Conservation (phyloP, 169 alveolate species). For the Eimeria falciformis region DNA sequence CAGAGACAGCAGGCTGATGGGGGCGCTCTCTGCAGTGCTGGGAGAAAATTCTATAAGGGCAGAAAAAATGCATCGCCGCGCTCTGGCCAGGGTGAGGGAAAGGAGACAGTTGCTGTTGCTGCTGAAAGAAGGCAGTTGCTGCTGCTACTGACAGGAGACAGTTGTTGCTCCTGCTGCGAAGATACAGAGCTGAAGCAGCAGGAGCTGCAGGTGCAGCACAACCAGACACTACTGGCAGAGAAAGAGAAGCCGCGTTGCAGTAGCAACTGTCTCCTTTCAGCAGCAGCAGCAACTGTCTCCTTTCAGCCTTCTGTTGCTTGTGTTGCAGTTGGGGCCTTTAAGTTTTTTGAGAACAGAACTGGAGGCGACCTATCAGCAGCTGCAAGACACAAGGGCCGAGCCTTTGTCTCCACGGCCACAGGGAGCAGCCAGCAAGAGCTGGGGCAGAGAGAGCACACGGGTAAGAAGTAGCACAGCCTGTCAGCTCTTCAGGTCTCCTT, state of each 20-base stretch:
- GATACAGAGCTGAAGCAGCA: neutral
- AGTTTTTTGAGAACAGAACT: neutral
- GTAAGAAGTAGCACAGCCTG: too few species aligned
- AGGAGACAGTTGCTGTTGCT: neutral
- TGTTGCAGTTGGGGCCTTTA: neutral
- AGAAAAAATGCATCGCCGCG: neutral
- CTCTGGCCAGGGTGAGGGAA: neutral
- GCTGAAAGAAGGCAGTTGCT: neutral
- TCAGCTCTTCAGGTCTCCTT: too few species aligned
- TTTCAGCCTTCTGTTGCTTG: neutral
- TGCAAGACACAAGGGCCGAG: too few species aligned
- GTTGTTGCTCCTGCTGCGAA: neutral
- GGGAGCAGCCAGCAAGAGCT: too few species aligned
- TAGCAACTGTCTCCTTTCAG: neutral
- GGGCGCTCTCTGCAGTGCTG: neutral
- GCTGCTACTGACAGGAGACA: neutral
- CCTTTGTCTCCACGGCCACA: too few species aligned
- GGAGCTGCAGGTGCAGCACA: neutral
- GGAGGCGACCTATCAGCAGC: neutral
- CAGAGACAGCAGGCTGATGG: neutral
- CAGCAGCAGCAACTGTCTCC: neutral
- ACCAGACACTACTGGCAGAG: neutral
- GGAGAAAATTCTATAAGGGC: neutral
- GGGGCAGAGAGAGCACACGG: too few species aligned
- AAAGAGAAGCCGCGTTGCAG: neutral